A percentile compares a stretch with the other conserved stretches of the same genome.
Evolutionary conservation across 495 filamentous ascomycete species (phyloP).

Genomic region (Talaromyces thailandensis): DNA sequence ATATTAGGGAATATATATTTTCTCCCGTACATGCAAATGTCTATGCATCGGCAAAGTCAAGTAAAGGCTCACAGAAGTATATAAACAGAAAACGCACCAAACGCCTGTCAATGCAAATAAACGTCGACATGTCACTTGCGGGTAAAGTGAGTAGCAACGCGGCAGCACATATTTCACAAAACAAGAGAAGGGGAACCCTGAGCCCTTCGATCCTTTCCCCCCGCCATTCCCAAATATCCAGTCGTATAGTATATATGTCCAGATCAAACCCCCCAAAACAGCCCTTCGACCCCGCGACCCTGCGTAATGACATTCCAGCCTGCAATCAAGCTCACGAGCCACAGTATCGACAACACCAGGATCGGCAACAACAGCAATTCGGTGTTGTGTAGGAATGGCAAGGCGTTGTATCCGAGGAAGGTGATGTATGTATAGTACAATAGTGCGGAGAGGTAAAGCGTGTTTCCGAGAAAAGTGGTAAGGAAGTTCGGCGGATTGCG

Average conservation of each 20-base stretch:
- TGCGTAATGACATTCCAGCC: slow-evolving; percentile 40
- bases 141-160: not conserved
- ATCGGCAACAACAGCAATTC: slow-evolving; percentile 60
- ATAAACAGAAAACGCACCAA: not conserved
- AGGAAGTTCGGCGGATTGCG: slow-evolving; percentile 38
- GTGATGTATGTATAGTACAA: slow-evolving; percentile 65
- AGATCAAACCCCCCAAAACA: slow-evolving; percentile 34
- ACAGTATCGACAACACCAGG: slow-evolving; percentile 49
- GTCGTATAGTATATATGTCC: slow-evolving; percentile 13
- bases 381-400: slow-evolving; percentile 67
- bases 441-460: slow-evolving; percentile 60
- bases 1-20: not conserved
- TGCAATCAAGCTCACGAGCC: slow-evolving; percentile 50
- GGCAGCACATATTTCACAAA: not conserved
- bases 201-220: not conserved
- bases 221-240: not conserved
- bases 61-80: not conserved
- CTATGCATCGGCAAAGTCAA: not conserved
- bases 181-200: not conserved
- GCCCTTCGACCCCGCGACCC: slow-evolving; percentile 29
- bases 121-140: not conserved
- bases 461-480: slow-evolving; percentile 61
- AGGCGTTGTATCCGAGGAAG: slow-evolving; percentile 67
- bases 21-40: not conserved
- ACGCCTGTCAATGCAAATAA: not conserved